Evolutionary conservation across 805 yeast species (phyloP).

Genomic region (Hanseniaspora hatyaiensis): DNA sequence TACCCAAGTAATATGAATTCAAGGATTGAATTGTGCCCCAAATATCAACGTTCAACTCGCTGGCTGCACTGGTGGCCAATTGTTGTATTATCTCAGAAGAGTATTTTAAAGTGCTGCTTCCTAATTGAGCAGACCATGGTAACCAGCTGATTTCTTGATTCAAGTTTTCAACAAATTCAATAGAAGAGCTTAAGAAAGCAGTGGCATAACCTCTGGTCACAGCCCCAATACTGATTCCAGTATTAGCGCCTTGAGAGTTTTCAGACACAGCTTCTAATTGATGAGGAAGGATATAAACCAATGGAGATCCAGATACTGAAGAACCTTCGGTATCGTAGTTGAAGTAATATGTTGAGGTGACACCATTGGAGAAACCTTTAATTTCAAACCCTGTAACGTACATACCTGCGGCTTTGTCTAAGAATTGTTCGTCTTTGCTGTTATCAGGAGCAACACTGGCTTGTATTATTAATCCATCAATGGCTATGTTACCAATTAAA

Average conservation of each 20-base stretch:
- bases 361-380: conserved; percentile 37
- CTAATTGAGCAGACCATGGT: conserved; percentile 34
- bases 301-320: conserved; percentile 37
- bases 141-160: conserved; percentile 34
- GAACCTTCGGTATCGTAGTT: conserved; percentile 40
- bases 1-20: conserved; percentile 44
- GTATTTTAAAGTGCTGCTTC: conserved; percentile 29
- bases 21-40: conserved; percentile 30
- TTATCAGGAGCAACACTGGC: conserved; percentile 38
- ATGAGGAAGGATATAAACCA: conserved; percentile 46
- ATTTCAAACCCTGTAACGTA: conserved; percentile 43
- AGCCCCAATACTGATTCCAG: conserved; percentile 37
- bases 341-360: conserved; percentile 38
- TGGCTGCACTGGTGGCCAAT: conserved; percentile 37
- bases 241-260: conserved; percentile 26
- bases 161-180: conserved; percentile 33
- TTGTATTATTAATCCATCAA: conserved; percentile 38
- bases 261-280: conserved; percentile 34
- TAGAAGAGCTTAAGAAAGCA: conserved; percentile 34
- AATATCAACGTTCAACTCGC: conserved; percentile 39
- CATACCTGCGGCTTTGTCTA: conserved; percentile 60
- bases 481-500: conserved; percentile 30
- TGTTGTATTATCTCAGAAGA: conserved; percentile 35
- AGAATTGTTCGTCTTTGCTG: conserved; percentile 32
- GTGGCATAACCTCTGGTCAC: conserved; percentile 43